Base-by-base conservation (phyloP, 1,284 basidiomycete genomes). In the Chiua sp. region DNA sequence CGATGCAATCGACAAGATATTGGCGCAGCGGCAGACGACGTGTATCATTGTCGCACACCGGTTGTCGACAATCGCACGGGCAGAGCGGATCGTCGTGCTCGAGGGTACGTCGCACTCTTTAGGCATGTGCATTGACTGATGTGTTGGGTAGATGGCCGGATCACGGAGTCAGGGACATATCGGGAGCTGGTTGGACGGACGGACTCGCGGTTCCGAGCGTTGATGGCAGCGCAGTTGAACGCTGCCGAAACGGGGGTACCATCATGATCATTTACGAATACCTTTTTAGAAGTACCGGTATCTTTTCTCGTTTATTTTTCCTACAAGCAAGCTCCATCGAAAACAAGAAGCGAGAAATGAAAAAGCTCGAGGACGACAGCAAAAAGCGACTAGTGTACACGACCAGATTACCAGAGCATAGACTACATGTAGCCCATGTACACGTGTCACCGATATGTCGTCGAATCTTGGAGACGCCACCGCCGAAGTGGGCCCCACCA, bases 31-130 rank as follows among this genome's bases (percentile, higher is more conserved):
- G 55, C 85, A 90, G 64, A 93, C 94, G 51, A 96, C 94, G 2
- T 95, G 94, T 61, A 78, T 98, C 47, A 88, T 97, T 57, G 93
- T 96, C 28, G 95, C 95, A 1, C 95, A 97, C 75, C 82, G 95
- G 58, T 72, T 94, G 52, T 92, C 89, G 23, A 94, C 91, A 13
- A 94, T 94, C 62, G 93, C 90, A 22, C 82, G 90, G 59, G 93
- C 92, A 2, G 93, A 95, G 70, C 81, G 90, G 35, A 92, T 96
- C 53, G 90, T 94, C 11, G 93, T 96, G 20, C 81, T 98, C 32
- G 94, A 97, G 78, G 88, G 88, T 88, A 49, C 42, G 76, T 56
- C 18, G 15, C 16, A 18, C 37, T 32, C 32, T 7, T 32, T 32
- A 12, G 11, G 32, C 32, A 12, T 18, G 47, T 26, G 35, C 26